phyloP scores from a whole-genome alignment of 352 stramenopile genomes.

The Globisporangium carolinianum region DNA sequence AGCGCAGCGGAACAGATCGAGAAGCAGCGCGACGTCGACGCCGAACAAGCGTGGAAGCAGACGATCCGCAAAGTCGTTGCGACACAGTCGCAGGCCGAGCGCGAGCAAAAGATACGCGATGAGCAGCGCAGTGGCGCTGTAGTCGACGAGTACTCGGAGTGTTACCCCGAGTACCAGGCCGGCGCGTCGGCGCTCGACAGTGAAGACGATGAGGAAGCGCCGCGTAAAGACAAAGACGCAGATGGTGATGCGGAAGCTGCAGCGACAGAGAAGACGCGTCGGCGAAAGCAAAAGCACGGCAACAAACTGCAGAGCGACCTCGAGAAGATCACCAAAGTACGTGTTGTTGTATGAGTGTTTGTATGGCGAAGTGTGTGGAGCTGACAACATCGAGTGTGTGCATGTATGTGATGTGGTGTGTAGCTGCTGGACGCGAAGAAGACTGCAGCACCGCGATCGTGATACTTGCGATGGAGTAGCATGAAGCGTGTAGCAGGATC shows the following conservation, averaged over 20 bases:
- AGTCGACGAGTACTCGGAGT: constrained; percentile 59
- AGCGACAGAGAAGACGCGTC: constrained; percentile 24
- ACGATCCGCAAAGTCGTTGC: constrained; percentile 50
- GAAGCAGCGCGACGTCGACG: constrained; percentile 33
- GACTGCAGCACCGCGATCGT: not conserved
- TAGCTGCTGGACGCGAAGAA: constrained; percentile 29
- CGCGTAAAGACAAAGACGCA: constrained; percentile 18
- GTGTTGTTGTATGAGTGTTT: constrained; percentile 6
- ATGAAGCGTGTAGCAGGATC: no score
- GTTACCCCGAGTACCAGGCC: constrained; percentile 35
- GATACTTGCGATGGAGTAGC: not conserved
- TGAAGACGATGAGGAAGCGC: constrained; percentile 60
- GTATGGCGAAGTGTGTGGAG: not conserved
- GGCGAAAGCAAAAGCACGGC: constrained; percentile 59
- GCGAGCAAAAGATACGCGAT: constrained; percentile 28
- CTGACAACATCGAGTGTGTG: constrained; percentile 4
- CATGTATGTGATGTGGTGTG: not conserved
- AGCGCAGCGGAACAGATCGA: constrained; percentile 41
- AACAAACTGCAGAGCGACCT: constrained; percentile 66
- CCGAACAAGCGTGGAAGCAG: constrained; percentile 45
- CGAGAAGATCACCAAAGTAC: constrained; percentile 70
- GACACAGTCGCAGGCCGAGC: constrained; percentile 34
- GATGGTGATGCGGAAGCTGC: constrained; percentile 15
- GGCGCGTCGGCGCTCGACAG: constrained; percentile 29
- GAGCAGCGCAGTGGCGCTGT: constrained; percentile 27